Evolutionary conservation across 352 stramenopile species (phyloP).

Genomic region (Phytophthora colocasiae): DNA sequence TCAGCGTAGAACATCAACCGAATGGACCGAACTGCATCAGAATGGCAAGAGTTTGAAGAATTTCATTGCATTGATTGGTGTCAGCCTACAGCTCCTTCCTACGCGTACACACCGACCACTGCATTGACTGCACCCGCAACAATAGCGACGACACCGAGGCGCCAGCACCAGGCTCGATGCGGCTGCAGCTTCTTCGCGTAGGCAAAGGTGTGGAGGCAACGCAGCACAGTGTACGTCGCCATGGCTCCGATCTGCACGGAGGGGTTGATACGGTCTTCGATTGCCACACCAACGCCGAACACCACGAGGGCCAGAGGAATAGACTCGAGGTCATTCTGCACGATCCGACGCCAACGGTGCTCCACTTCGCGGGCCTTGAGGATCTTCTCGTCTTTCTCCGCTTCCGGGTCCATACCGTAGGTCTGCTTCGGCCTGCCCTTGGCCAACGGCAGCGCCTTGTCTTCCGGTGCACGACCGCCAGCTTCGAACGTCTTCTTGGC

Average conservation of each 20-base stretch:
- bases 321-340: constrained; percentile 68
- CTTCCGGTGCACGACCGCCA: constrained; percentile 56
- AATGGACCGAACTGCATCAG: constrained; percentile 15
- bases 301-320: constrained; percentile 60
- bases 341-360: constrained; percentile 57
- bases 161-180: constrained; percentile 49
- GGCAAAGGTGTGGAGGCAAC: constrained; percentile 52
- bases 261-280: constrained; percentile 40
- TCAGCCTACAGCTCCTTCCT: constrained; percentile 10
- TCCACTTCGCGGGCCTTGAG: constrained; percentile 45
- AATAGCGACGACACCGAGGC: constrained; percentile 47
- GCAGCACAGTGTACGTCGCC: constrained; percentile 48
- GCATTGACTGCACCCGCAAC: constrained; percentile 51
- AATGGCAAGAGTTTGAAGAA: constrained; percentile 3
- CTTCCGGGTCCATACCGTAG: constrained; percentile 40
- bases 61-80: constrained; percentile 15
- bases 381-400: constrained; percentile 36
- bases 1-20: constrained; percentile 5
- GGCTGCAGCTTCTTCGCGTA: constrained; percentile 59
- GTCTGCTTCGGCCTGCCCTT: constrained; percentile 46
- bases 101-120: constrained; percentile 48
- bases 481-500: constrained; percentile 56
- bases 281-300: constrained; percentile 46
- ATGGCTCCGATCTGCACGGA: constrained; percentile 45
- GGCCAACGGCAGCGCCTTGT: constrained; percentile 52